Evolutionary conservation across 495 filamentous ascomycete genomes (phyloP), one percentile per base, ranked within the genome.

Genomic region (Aspergillus olivimuriae): DNA sequence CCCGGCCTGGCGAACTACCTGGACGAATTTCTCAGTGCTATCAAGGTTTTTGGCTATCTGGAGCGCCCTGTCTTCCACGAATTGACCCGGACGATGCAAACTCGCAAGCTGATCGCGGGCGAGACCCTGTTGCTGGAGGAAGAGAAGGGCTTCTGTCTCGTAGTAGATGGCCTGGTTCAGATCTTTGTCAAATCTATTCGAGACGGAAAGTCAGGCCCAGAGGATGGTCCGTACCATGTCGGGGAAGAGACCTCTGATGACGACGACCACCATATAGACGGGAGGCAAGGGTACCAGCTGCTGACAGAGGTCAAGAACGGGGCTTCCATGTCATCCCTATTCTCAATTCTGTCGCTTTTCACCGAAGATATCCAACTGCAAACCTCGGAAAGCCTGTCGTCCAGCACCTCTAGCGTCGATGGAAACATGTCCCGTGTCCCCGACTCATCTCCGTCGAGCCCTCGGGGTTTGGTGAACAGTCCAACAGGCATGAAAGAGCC

Each of bases 241-340:
- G 47, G 51, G 24, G 54, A 54, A 40, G 63, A 63, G 2, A 70
- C 72, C 2, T 81, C 83, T n/a, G 18, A 17, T n/a, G 80, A 82
- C n/a, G 80, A 82, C 15, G 86, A 80, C 32, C 65, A 72, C 47
- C 66, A 62, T 16, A 47, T 69, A 6, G 73, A 80, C 24, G 79
- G 77, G 26, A 82, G 66, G 58, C 89, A 83, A 67, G 87, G 73
- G 58, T 97, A 95, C 61, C 91, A 97, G 63, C 72, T 97, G 15
- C 73, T 98, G 31, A 98, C 92, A 2, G 92, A 98, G 59, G 92
- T 98, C 31, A 94, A 95, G 62, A 98, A 97, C 56, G 92, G 92
- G 15, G 91, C 92, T 8, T 91, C 92, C 3, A 96, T 98, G 91
- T 97, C 92, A 20, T 97, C 92, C 0, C 65, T 98, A 4, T 98